Evolutionary conservation across 2,329 filamentous ascomycete species (phyloP), one percentile per base, ranked within the genome.

Genomic region (Pseudogymnoascus sp.): DNA sequence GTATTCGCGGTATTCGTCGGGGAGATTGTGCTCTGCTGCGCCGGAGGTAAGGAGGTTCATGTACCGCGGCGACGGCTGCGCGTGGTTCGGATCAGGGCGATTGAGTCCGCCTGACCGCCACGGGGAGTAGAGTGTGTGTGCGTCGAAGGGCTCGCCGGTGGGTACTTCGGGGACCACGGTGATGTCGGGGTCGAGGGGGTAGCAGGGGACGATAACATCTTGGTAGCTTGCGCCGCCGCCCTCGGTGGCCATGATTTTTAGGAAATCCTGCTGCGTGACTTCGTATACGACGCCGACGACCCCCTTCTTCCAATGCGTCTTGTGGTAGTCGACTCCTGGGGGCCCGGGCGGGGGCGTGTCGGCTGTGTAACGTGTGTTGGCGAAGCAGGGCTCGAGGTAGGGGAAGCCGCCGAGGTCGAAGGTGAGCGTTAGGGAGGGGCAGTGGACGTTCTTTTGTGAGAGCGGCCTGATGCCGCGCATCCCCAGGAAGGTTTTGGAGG

Each of bases 271-370:
- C 16, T 82, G 78, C 0, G 92, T 96, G 31, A 98, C 91, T 77
- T 98, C 93, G 78, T 99, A 99, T 3, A 98, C 95, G 14, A 96
- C 91, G 24, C 95, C 95, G 41, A 97, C 84, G 2, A 99, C 82
- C 4, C 91, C 90, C 71, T 92, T 93, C 66, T 86, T 79, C 92
- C 91, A 96, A 62, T 77, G 78, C 61, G 83, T 78, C 70, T 84
- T 83, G 69, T 82, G 78, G 67, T 82, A 82, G 62, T 72, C 70
- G 31, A 62, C 60, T 63, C 50, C 53, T 16, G 60, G 53, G 37
- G 63, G 59, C 28, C 40, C 38, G 14, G 76, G 66, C 1, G 70
- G 70, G 16, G 72, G 72, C 61, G 72, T 72, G 16, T 60, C 59
- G 75, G 74, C 31, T 78, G 80, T 41, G 81, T 67, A 72, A 85